Evolutionary conservation across 306 rosid species (phyloP), one percentile per base, ranked within the genome.

Genomic region (Prunus kanzakura): DNA sequence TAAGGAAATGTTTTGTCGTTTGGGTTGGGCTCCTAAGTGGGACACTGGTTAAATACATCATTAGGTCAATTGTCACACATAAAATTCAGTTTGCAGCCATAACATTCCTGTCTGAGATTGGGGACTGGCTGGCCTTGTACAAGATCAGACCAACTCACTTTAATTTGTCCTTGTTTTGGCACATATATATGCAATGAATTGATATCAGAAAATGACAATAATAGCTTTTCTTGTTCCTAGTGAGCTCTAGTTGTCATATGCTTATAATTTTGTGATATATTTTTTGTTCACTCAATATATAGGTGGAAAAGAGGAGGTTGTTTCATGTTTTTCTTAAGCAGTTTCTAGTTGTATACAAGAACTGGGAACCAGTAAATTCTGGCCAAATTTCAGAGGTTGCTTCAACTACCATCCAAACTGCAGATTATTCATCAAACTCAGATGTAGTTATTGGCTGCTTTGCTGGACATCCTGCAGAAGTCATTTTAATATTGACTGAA

Each of bases 401-500:
- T 83, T 80, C 83, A 62, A 71, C 74, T 72, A 43, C 88, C 76
- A 25, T 71, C 30, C 85, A 69, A 60, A 68, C 84, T 69, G 72
- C 54, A 51, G 96, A 95, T 51, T 68, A 57, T 81, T 78, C 76
- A n/a, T 71, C 88, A 69, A 73, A 85, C 55, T 84, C 79, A 35
- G 87, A 86, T 79, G 78, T 86, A 56, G 75, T 95, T 80, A 81
- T 84, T 79, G 99, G 99, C 81, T 95, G 99, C 87, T 88, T 87
- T 66, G 81, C 91, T 74, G 99, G 99, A 83, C 97, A 95, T 86
- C 99, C 99, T 69, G 84, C 91, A 61, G 99, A 92, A 83, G 80
- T 95, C 74, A 92, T 92, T 72, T 81, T 86, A 78, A 84, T 84
- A 54, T 84, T 95, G 78, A 78, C 80, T 27, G 97, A 95, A 56